phyloP scores from a whole-genome alignment of 768 basidiomycete genomes.

The Mycena rebaudengoi region DNA sequence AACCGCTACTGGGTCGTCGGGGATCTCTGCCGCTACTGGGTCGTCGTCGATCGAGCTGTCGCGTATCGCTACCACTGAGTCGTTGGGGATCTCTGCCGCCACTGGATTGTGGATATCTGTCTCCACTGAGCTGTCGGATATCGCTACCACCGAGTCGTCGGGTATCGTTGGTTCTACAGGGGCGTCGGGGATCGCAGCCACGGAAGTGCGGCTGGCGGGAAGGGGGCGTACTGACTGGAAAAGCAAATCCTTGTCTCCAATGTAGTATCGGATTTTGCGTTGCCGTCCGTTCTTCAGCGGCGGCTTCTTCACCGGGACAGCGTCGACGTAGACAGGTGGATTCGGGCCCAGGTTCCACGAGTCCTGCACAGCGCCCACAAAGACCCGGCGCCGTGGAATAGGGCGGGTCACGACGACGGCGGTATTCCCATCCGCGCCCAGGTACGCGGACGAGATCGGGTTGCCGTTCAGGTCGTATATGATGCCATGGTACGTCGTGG shows the following conservation, averaged over 20 bases:
- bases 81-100: no score
- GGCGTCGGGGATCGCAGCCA: no score
- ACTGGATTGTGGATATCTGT: no score
- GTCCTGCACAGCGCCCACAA: constrained; percentile 18
- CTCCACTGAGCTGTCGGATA: no score
- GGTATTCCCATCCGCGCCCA: constrained; percentile 14
- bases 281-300: neutral
- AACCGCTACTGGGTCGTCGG: no score
- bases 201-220: no score
- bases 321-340: neutral
- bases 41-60: no score
- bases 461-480: constrained; percentile 19
- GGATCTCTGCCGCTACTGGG: no score
- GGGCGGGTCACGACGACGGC: neutral
- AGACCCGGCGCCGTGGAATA: neutral
- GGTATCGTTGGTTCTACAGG: no score
- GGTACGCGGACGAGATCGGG: constrained; percentile 7
- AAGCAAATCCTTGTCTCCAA: neutral
- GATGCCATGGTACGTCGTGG: constrained; percentile 3
- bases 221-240: neutral
- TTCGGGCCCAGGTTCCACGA: constrained; percentile 15
- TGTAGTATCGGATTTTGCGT: neutral
- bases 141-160: no score
- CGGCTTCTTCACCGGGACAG: neutral
- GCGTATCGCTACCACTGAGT: no score